Conservation (phyloP, 257 asterid species). For the Solanum raphanifolium region DNA sequence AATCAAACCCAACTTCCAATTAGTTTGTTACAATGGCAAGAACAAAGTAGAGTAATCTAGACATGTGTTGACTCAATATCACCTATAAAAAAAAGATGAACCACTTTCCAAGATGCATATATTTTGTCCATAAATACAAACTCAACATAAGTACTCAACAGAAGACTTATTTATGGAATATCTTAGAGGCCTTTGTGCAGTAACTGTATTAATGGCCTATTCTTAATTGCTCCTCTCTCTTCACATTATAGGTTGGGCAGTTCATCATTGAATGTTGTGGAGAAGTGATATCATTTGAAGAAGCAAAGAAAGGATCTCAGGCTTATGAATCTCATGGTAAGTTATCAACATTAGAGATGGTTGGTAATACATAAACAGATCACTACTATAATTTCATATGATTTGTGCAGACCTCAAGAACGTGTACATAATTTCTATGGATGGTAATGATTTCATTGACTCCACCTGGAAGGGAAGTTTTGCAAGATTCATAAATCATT, state of each 20-base stretch:
- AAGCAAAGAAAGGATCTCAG: constrained; percentile 58
- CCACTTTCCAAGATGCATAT: neutral
- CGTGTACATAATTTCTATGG: no score
- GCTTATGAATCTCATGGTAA: constrained; percentile 69
- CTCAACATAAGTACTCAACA: neutral
- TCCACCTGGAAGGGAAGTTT: no score
- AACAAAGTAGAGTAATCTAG: neutral
- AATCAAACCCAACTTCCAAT: neutral
- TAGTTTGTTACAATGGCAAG: neutral
- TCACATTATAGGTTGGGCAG: constrained; percentile 56
- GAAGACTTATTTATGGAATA: neutral
- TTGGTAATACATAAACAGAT: no score
- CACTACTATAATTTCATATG: no score
- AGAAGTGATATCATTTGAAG: constrained; percentile 76
- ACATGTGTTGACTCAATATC: neutral
- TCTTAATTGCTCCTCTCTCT: constrained; percentile 3
- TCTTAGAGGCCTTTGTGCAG: neutral
- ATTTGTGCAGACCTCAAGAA: no score
- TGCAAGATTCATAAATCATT: no score
- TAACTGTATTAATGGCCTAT: neutral
- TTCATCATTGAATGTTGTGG: constrained; percentile 83
- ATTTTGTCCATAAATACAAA: neutral
- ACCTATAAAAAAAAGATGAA: neutral
- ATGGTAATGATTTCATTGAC: no score
- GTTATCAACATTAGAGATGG: neutral